Evolutionary conservation across 225 moss, liverwort and hornwort genomes (phyloP), one percentile per base, ranked within the genome.

Genomic region (Anthoceros angustus): DNA sequence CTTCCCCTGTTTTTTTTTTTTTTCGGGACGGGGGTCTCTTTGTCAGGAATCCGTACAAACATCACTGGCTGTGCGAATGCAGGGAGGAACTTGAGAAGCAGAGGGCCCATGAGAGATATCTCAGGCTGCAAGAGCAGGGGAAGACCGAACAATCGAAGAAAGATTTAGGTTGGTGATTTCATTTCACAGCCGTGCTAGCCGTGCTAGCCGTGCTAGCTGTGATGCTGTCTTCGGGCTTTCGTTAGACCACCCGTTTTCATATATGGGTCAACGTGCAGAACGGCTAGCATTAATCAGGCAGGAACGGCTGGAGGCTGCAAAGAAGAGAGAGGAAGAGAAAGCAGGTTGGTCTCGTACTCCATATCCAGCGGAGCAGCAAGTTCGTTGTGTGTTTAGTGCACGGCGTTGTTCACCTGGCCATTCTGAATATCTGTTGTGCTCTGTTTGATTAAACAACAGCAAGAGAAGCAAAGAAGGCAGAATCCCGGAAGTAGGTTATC

Each of bases 61-160:
- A 7, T 61, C 42, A 21, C 11, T 0, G 43, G 40, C 61, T 63
- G 42, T 45, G 40, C 0, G 9, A 26, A 0, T 71, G 42, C 77
- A 98, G 98, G 63, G 92, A 98, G 77, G 98, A 98, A 77, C 84
- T 98, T 61, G 98, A 98, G 73, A 98, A 98, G 72, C 92, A 89
- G 73, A 87, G 75, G 70, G 85, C 98, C 24, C 98, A 98, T 75
- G 98, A 98, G 64, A 88, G 98, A 39, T 98, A 92, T 62, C 74
- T 92, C 73, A 98, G 92, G 77, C 78, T 98, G 67, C 98, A 98
- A 78, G 98, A 98, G 76, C 98, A 98, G 79, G 98, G 98, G 64
- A 98, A 98, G 68, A 98, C 98, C 12, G 98, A 98, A 72, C 98
- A 98, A 79, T 92, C 98, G 9, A 88, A 87, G 78, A 98, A 98